Base-by-base conservation (phyloP, 2,329 filamentous ascomycete species). In the Colletotrichum shisoi region DNA sequence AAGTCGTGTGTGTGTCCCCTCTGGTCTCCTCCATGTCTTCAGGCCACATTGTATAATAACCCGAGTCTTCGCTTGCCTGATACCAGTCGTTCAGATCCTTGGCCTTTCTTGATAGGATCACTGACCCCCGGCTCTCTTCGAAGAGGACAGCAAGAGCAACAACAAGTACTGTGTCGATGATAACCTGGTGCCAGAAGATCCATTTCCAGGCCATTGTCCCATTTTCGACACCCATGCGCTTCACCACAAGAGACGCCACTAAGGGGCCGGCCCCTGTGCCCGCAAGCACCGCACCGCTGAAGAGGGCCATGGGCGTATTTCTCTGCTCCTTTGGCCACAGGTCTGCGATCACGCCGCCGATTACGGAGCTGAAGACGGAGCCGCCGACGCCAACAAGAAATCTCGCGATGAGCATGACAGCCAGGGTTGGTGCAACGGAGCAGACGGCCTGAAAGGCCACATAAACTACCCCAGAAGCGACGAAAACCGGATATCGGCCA, bases 341-440 rank as follows among this genome's bases (percentile, higher is more conserved):
- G 74, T 97, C 94, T 57, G 91, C 90, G 46, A 97, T 90, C 4
- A 97, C 91, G 3, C 94, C 94, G n/a, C 94, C 94, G 0, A 96
- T 90, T 84, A 97, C 94, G 24, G 92, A 95, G 51, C 90, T 93
- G 74, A 96, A 96, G 0, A 84, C 88, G 56, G 89, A 93, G 6
- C 87, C 89, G 7, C 91, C 91, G n/a, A 88, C 87, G 1, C 94
- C 94, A 11, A 88, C 85, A 53, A 95, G 83, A 74, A 97, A 91
- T 1, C 94, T 86, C 0, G 89, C 86, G 2, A 93, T 78, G 0
- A 96, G 76, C 85, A 97, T 91, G 3, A 91, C 92, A 0, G 85
- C 86, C 69, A 91, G 87, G 2, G 86, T 86, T 0, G 83, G 81
- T 6, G 92, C 91, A 0, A 92, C 81, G 4, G 91, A 92, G 74